A percentile compares a stretch with the other conserved stretches of the same genome.
Evolutionary conservation across 2,329 filamentous ascomycete species (phyloP).

Genomic region (Botryotinia convoluta): DNA sequence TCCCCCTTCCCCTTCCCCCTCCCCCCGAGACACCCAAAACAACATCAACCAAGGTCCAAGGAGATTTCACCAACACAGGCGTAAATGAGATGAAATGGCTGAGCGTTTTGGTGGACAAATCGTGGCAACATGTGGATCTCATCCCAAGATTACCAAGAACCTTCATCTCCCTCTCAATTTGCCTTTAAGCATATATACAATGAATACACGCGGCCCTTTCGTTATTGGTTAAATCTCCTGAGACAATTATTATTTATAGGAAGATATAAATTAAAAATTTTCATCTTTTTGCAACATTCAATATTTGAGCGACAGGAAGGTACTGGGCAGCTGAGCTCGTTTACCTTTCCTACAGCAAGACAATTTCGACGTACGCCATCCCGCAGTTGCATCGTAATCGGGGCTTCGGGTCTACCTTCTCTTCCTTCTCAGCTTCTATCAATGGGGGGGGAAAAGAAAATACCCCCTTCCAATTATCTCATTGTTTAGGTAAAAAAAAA

Average conservation of each 20-base stretch:
- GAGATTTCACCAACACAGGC: not conserved
- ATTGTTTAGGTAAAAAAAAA: not conserved
- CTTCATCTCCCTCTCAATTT: constrained; percentile 1
- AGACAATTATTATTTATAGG: not conserved
- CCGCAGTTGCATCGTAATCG: not conserved
- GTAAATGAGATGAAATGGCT: constrained; percentile 5
- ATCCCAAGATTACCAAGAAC: constrained; percentile 15
- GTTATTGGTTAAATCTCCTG: not conserved
- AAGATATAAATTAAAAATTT: not conserved
- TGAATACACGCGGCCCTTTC: not conserved
- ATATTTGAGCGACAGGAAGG: not conserved
- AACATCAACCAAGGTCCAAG: not conserved
- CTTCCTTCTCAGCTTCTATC: not conserved
- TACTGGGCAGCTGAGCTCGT: not conserved
- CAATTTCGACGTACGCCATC: not conserved
- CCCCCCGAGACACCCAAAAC: not conserved
- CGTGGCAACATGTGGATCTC: constrained; percentile 12
- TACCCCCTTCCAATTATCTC: not conserved
- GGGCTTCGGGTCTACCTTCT: not conserved
- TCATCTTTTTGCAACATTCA: not conserved
- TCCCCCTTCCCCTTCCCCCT: not conserved
- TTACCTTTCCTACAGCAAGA: not conserved
- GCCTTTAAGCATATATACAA: not conserved
- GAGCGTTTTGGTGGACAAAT: not conserved
- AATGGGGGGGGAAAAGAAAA: not conserved